Conservation (phyloP, 768 basidiomycete genomes). For the Xanthoconium purpureum region DNA sequence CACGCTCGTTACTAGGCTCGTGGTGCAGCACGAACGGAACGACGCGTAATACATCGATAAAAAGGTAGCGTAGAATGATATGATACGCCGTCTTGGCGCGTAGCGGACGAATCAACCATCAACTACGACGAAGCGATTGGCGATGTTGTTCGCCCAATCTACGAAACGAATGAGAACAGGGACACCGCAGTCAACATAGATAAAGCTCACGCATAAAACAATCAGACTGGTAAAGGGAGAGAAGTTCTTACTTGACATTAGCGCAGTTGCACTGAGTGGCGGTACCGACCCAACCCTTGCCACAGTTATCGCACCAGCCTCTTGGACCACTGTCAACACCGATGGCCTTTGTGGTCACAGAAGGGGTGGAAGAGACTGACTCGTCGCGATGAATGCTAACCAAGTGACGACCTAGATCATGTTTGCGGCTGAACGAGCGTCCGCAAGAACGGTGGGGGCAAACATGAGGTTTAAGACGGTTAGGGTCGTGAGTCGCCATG, state of each 20-base stretch:
- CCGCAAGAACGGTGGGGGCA: conserved; percentile 85
- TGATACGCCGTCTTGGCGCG: conserved; percentile 30
- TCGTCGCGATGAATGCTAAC: conserved; percentile 82
- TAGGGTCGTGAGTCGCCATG: conserved; percentile 91
- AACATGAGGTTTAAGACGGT: conserved; percentile 82
- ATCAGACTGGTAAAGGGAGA: conserved; percentile 8
- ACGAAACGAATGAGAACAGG: conserved; percentile 18
- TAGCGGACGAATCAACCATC: conserved; percentile 38
- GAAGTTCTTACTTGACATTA: conserved; percentile 53
- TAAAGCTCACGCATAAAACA: conserved; percentile 28
- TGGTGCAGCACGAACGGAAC: conserved; percentile 53
- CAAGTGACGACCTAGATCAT: conserved; percentile 88
- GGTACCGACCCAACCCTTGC: conserved; percentile 62
- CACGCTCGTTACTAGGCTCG: conserved; percentile 67
- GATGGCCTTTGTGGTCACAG: conserved; percentile 45
- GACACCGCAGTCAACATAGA: neutral
- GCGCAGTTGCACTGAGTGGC: conserved; percentile 56
- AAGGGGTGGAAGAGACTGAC: conserved; percentile 41
- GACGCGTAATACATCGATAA: conserved; percentile 61
- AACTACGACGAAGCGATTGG: conserved; percentile 41
- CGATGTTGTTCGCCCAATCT: conserved; percentile 34
- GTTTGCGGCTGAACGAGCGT: conserved; percentile 90
- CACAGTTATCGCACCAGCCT: conserved; percentile 72
- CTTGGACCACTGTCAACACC: conserved; percentile 65
- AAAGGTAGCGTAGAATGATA: conserved; percentile 35